phyloP scores from a whole-genome alignment of 805 yeast genomes.

The Candida succiphila region DNA sequence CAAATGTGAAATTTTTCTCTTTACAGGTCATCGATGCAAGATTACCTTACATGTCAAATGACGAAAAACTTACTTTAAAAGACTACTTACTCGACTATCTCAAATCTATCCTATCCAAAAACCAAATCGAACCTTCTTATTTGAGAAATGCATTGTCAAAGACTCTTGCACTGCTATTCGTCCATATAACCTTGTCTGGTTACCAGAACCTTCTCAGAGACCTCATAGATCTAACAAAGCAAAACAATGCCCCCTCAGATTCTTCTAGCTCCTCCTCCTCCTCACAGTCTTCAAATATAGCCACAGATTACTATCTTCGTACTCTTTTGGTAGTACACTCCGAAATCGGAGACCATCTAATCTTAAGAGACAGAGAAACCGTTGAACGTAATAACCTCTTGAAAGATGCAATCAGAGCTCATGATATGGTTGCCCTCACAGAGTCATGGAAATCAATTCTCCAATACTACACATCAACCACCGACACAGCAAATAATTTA shows the following conservation, averaged over 20 bases:
- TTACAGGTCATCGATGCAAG: slow-evolving; percentile 61
- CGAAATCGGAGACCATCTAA: slow-evolving; percentile 89
- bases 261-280: too few species aligned
- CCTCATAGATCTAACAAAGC: slow-evolving; percentile 27
- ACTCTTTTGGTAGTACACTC: slow-evolving; percentile 69
- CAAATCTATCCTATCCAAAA: slow-evolving; percentile 14
- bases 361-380: slow-evolving; percentile 53
- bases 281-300: slow-evolving; percentile 28
- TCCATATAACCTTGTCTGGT: slow-evolving; percentile 32
- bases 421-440: slow-evolving; percentile 62
- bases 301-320: slow-evolving; percentile 66
- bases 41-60: slow-evolving; percentile 31
- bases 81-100: slow-evolving; percentile 37
- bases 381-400: slow-evolving; percentile 59
- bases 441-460: slow-evolving; percentile 59
- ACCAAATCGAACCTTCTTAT: slow-evolving; percentile 27
- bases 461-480: slow-evolving; percentile 19
- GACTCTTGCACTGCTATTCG: slow-evolving; percentile 41
- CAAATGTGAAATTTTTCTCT: slow-evolving; percentile 54
- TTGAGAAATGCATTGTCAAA: slow-evolving; percentile 51
- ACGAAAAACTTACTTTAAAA: slow-evolving; percentile 36
- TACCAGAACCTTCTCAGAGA: slow-evolving; percentile 47
- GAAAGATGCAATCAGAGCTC: slow-evolving; percentile 73
- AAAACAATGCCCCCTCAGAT: slow-evolving; percentile 9
- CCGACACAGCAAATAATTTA: slow-evolving; percentile 15